Base-by-base conservation (phyloP, 306 rosid genomes). In the Gastrolobium bilobum region DNA sequence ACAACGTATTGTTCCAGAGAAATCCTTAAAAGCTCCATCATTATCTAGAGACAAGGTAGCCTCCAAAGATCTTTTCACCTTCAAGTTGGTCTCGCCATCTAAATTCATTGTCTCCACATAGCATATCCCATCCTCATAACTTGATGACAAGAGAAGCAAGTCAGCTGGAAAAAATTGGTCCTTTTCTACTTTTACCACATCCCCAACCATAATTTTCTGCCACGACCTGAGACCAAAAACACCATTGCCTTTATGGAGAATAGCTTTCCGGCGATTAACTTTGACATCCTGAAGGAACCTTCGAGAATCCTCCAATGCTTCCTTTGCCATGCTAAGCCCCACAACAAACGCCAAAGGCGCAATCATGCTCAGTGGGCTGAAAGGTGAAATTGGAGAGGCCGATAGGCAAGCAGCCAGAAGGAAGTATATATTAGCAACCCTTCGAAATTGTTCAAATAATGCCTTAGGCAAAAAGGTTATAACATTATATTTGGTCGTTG, bases 101-200 rank as follows among this genome's bases (percentile, higher is more conserved):
- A 96, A 90, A 87, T 96, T 96, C 98, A 96, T 96, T 5, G 98
- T 96, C 89, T 96, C 99, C 77, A 91, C 98, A 79, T 96, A 96
- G 84, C 98, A 96, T 81, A 96, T 93, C 51, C 99, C 99, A 78
- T 96, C 99, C 81, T 88, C 99, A 61, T 96, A 91, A 84, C 97
- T 86, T 26, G 99, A 93, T 0, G 99, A 87, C 82, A 96, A 75
- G 15, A 95, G 88, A 85, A 96, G 91, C 84, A 96, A 81, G 90
- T 96, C 99, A 4, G 99, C 96, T 30, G 99, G 99, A 76, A 96
- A 96, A 88, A 96, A 96, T 35, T 91, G 93, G 83, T 96, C 99
- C 88, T 96, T 93, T 60, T 91, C 93, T 58, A 96, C 93, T 86
- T 93, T 96, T 38, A 96, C 33, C 42, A 96, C 88, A 82, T 96